Conservation (phyloP, 208 protist species). For the Herpetomonas muscarum region DNA sequence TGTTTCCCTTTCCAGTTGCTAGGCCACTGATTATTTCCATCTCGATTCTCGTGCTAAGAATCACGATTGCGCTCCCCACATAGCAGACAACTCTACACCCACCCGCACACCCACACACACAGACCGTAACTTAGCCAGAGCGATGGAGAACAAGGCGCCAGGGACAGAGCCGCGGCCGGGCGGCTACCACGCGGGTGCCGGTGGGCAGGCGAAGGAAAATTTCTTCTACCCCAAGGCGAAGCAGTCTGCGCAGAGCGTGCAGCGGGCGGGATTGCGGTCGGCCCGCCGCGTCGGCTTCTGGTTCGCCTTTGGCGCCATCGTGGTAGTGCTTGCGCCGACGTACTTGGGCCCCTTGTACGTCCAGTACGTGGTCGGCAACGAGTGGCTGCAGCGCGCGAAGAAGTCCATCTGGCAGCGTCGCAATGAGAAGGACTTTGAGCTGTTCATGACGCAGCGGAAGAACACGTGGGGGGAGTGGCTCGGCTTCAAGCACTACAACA, state of each 20-base stretch:
- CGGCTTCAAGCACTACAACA: conserved; percentile 85
- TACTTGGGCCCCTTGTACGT: conserved; percentile 75
- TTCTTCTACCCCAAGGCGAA: conserved; percentile 69
- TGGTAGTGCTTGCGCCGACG: conserved; percentile 50
- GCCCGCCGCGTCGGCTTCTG: conserved; percentile 40
- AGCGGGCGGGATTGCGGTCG: conserved; percentile 70
- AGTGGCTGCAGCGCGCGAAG: conserved; percentile 71
- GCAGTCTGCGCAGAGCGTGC: conserved; percentile 46
- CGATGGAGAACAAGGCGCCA: conserved; percentile 81
- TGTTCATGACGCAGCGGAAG: conserved; percentile 88
- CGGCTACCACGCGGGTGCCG: conserved; percentile 48
- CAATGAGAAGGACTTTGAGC: conserved; percentile 79
- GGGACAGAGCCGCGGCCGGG: conserved; percentile 54
- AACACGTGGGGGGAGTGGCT: conserved; percentile 81
- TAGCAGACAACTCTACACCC: background rate
- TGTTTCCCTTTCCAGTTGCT: conserved; percentile 7
- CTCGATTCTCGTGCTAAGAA: too few relatives aligned
- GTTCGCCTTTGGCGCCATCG: conserved; percentile 37
- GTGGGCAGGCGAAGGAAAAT: conserved; percentile 55
- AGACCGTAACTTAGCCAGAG: background rate
- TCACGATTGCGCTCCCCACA: background rate
- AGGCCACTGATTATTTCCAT: conserved; percentile 13
- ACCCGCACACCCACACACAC: background rate
- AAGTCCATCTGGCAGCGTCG: conserved; percentile 79
- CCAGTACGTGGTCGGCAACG: conserved; percentile 55